phyloP scores from a whole-genome alignment of 768 basidiomycete species.

The Hebeloma cylindrosporum region DNA sequence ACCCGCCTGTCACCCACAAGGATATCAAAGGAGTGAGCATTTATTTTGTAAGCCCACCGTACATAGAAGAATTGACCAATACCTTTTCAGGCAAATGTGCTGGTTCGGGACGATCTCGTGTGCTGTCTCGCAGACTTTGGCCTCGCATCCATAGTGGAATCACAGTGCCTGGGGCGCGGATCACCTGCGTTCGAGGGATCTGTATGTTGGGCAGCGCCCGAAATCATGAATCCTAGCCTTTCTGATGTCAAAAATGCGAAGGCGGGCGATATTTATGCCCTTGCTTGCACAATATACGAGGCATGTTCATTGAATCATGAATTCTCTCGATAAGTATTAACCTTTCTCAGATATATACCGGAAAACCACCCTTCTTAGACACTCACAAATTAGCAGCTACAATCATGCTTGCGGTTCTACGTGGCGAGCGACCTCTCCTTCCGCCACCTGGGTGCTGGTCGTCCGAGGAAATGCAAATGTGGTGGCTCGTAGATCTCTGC shows the following conservation, averaged over 20 bases:
- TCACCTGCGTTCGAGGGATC: conserved; percentile 15
- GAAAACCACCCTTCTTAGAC: conserved; percentile 8
- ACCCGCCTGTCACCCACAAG: conserved; percentile 41
- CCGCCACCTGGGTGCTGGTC: conserved; percentile 19
- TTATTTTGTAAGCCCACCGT: neutral
- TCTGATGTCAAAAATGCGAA: neutral
- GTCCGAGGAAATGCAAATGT: conserved; percentile 12
- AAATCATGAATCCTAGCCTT: conserved; percentile 12
- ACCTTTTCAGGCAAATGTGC: conserved; percentile 18
- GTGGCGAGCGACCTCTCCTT: conserved; percentile 6
- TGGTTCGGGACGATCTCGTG: conserved; percentile 17
- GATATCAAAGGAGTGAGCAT: conserved; percentile 36
- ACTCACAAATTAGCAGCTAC: neutral
- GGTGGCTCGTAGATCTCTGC: conserved; percentile 19
- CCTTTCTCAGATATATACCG: conserved; percentile 16
- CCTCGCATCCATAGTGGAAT: conserved; percentile 21
- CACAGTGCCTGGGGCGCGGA: conserved; percentile 10
- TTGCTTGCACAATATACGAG: conserved; percentile 23
- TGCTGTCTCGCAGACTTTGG: conserved; percentile 25
- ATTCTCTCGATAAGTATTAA: neutral
- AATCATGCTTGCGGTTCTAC: conserved; percentile 13
- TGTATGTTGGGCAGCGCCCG: conserved; percentile 21
- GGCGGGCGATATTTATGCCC: conserved; percentile 22
- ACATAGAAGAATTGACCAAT: neutral
- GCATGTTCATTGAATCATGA: no score